phyloP scores from a whole-genome alignment of 306 rosid genomes.

The Trifolium subterraneum region DNA sequence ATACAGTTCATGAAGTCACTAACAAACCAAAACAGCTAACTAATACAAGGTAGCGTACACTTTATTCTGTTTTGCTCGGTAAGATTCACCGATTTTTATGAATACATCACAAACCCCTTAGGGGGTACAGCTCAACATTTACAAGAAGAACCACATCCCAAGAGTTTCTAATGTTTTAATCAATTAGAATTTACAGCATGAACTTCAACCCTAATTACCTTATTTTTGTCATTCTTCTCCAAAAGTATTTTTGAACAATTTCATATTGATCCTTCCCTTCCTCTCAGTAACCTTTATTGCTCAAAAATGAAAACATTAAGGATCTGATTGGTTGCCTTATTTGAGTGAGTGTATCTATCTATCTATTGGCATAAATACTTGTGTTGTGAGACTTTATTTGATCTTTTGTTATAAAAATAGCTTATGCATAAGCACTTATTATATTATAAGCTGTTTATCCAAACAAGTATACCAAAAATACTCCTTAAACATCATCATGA shows the following conservation, averaged over 20 bases:
- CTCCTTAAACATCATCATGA: not conserved
- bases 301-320: too few species aligned
- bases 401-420: too few species aligned
- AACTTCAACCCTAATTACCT: not conserved
- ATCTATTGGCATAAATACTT: too few species aligned
- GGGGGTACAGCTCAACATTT: not conserved
- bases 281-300: too few species aligned
- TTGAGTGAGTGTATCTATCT: too few species aligned
- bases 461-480: not conserved
- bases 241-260: not conserved
- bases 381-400: too few species aligned
- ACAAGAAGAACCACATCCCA: not conserved
- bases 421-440: too few species aligned
- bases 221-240: not conserved
- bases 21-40: constrained; percentile 28
- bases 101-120: constrained; percentile 4
- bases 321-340: too few species aligned
- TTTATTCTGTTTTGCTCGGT: not conserved
- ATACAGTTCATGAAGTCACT: constrained; percentile 43
- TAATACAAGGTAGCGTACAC: not conserved
- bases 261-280: not conserved
- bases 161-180: not conserved
- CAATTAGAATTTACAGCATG: not conserved
- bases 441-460: not conserved
- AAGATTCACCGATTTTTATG: not conserved